Percentiles rank a stretch among this genome's conserved stretches.
Evolutionary conservation across 768 basidiomycete genomes (phyloP).

Genomic region (Strobilomyces echinocephalus): DNA sequence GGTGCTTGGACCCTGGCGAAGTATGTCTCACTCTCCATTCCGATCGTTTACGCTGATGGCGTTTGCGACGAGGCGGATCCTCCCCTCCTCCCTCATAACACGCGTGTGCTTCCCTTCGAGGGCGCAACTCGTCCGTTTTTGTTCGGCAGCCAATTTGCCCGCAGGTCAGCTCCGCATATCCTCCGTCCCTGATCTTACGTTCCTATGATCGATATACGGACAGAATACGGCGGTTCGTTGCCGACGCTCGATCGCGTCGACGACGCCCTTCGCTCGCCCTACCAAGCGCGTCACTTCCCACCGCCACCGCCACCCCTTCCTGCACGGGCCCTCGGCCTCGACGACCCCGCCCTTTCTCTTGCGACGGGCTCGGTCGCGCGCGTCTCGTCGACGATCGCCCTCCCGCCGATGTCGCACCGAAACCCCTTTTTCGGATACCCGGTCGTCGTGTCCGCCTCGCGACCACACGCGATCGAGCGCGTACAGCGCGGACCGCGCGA

Average conservation of each 20-base stretch:
- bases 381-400: constrained; percentile 9
- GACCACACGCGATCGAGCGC: constrained; percentile 44
- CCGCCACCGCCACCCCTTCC: neutral
- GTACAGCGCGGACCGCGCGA: constrained; percentile 69
- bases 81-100: constrained; percentile 56
- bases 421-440: constrained; percentile 81
- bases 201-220: neutral
- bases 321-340: neutral
- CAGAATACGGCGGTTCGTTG: constrained; percentile 68
- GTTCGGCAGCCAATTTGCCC: constrained; percentile 50
- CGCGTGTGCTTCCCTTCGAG: constrained; percentile 63
- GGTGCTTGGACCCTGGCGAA: constrained; percentile 64
- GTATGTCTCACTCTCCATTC: constrained; percentile 36
- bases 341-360: neutral
- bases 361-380: neutral
- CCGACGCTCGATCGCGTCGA: constrained; percentile 46
- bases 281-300: constrained; percentile 6
- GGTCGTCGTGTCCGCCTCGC: constrained; percentile 28
- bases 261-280: constrained; percentile 39
- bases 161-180: constrained; percentile 31
- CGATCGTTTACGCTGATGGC: constrained; percentile 6
- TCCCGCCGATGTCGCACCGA: constrained; percentile 53
- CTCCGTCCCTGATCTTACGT: constrained; percentile 6
- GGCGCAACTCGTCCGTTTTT: constrained; percentile 51
- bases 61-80: constrained; percentile 44